Base-by-base conservation (phyloP, 2,329 filamentous ascomycete genomes). In the Coleophoma crateriformis region DNA sequence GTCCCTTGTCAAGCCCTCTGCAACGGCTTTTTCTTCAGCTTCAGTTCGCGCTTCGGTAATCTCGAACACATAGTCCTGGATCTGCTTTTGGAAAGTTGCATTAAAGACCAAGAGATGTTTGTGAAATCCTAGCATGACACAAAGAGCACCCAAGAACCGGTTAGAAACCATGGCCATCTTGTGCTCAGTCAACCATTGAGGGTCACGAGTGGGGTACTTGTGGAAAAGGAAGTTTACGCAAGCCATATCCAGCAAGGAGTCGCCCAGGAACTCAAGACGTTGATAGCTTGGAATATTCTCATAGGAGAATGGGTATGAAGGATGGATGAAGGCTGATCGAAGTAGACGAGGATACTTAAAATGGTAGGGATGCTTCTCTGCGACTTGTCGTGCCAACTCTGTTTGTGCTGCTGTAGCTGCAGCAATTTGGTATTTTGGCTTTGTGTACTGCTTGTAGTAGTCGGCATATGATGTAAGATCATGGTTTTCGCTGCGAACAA, bases 101-200 rank as follows among this genome's bases (percentile, higher is more conserved):
- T 70, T 72, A 8, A 87, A 74, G 6, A 75, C 69, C 0, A 82
- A 78, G 14, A 97, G 70, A 63, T 92, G 84, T 45, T 74, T 79
- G 63, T 96, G 84, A 49, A 97, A 85, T 1, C 80, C 85, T 0
- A 97, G 77, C 44, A 81, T 78, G 3, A 95, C 88, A 51, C 87
- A 87, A 3, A 97, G 73, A 15, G 84, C 88, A 1, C 88, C 90
- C 1, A 96, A 77, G 63, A 97, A 99, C 53, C 91, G 90, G 70
- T 99, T 99, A 47, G 89, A 94, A 0, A 94, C 91, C 88, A 99
- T 96, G n/a, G 91, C 90, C 84, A 95, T 96, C 71, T 97, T 97
- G 75, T 97, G 92, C 68, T 97, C 94, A 0, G 94, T 97, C 51
- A 99, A 75, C 92, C 92, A 97, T 65, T 97, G 91, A 0, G 94